These are phyloP conservation scores for Fomitopsis pinicola DNA, from an alignment of 1,284 basidiomycete species.

Conservation along the genomic window DNA sequence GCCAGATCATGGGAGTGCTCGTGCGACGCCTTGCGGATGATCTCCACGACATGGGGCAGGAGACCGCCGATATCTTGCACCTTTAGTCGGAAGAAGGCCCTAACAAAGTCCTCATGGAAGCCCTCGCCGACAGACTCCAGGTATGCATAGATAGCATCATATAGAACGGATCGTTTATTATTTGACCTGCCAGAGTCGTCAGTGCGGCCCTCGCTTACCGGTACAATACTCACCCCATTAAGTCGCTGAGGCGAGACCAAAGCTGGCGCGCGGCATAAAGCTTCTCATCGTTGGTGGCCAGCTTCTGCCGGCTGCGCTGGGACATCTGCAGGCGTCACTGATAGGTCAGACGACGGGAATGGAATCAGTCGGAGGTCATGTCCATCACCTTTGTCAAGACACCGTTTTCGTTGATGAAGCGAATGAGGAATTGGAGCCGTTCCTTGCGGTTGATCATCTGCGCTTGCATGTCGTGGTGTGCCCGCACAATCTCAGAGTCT, in stretches of 20 bases:
- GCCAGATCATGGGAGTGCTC: slow-evolving; percentile 37
- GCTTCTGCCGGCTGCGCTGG: slow-evolving; percentile 67
- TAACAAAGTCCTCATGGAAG: slow-evolving; percentile 72
- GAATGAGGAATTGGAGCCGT: slow-evolving; percentile 77
- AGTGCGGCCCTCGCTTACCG: background rate
- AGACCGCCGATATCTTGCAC: slow-evolving; percentile 58
- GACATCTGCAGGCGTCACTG: slow-evolving; percentile 55
- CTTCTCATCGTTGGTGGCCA: slow-evolving; percentile 88
- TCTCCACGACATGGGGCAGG: slow-evolving; percentile 48
- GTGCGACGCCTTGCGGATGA: slow-evolving; percentile 37
- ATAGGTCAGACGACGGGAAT: background rate
- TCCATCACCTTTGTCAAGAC: slow-evolving; percentile 57
- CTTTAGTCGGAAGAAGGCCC: slow-evolving; percentile 81
- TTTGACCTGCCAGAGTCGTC: slow-evolving; percentile 27
- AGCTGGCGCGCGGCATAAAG: slow-evolving; percentile 79
- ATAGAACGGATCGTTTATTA: slow-evolving; percentile 52
- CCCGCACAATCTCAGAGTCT: slow-evolving; percentile 73
- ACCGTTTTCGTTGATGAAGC: slow-evolving; percentile 84
- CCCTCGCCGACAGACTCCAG: slow-evolving; percentile 55
- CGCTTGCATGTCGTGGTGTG: slow-evolving; percentile 76
- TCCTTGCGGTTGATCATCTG: slow-evolving; percentile 78
- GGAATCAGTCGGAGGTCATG: slow-evolving; percentile 24
- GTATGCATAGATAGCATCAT: slow-evolving; percentile 60
- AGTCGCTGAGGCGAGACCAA: slow-evolving; percentile 81
- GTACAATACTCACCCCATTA: slow-evolving; percentile 46